Evolutionary conservation across 768 basidiomycete species (phyloP).

Genomic region (Pluteus cervinus): DNA sequence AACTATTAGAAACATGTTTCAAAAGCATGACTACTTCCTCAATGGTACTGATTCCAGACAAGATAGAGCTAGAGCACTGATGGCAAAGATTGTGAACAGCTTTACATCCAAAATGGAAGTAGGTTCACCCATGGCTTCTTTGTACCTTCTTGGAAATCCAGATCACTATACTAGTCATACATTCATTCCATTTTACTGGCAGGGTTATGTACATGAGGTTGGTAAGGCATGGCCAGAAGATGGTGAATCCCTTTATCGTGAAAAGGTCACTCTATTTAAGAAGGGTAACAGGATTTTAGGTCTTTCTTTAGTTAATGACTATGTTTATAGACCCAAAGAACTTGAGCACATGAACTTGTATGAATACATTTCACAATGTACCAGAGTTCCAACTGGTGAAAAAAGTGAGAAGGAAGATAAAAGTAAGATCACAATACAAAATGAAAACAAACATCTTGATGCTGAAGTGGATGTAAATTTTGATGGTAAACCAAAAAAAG

Average conservation of each 20-base stretch:
- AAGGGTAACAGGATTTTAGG: too few species aligned
- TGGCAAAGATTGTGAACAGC: constrained; percentile 13
- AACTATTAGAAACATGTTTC: constrained; percentile 9
- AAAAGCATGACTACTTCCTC: constrained; percentile 7
- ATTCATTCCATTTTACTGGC: constrained; percentile 24
- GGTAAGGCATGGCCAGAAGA: constrained; percentile 7
- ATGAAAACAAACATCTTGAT: constrained; percentile 1
- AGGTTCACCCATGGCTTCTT: constrained; percentile 23
- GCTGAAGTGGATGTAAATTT: not conserved
- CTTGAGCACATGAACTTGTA: constrained; percentile 12
- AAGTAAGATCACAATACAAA: not conserved
- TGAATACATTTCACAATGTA: constrained; percentile 12
- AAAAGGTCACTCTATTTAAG: too few species aligned
- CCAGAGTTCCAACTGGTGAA: constrained; percentile 1
- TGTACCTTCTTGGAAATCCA: constrained; percentile 24
- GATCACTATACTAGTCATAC: constrained; percentile 24
- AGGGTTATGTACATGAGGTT: constrained; percentile 19
- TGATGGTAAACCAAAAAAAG: constrained; percentile 4
- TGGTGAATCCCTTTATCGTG: constrained; percentile 3
- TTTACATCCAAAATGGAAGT: constrained; percentile 25
- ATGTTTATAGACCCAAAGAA: constrained; percentile 7
- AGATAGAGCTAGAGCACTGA: constrained; percentile 10
- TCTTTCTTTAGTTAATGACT: too few species aligned
- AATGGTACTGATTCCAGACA: constrained; percentile 2
- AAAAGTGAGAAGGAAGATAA: not conserved